phyloP scores from a whole-genome alignment of 768 basidiomycete genomes.

The Exidia glandulosa region DNA sequence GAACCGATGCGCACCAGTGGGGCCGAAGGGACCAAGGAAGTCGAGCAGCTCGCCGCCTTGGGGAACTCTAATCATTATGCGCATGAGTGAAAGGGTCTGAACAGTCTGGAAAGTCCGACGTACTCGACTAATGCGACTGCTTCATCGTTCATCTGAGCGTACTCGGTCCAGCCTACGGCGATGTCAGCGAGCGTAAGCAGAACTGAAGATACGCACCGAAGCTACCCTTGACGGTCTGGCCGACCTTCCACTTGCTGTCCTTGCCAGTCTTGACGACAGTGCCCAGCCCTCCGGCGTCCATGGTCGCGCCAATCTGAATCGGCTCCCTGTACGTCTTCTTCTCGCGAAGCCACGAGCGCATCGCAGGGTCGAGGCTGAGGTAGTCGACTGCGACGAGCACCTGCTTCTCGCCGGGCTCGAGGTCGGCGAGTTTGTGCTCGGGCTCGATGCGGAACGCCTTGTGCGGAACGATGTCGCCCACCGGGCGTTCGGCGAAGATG shows the following conservation, averaged over 20 bases:
- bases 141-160: slow-evolving; percentile 47
- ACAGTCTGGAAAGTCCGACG: slow-evolving; percentile 12
- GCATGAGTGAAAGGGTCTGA: background rate
- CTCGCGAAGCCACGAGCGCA: slow-evolving; percentile 75
- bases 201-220: slow-evolving; percentile 36
- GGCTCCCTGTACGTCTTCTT: slow-evolving; percentile 63
- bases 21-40: slow-evolving; percentile 68
- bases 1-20: slow-evolving; percentile 39
- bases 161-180: slow-evolving; percentile 65
- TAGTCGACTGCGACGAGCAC: slow-evolving; percentile 72
- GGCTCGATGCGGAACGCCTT: slow-evolving; percentile 55
- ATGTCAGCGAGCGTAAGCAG: background rate
- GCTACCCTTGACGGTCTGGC: slow-evolving; percentile 55
- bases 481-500: slow-evolving; percentile 68
- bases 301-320: slow-evolving; percentile 60
- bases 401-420: slow-evolving; percentile 27
- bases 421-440: background rate
- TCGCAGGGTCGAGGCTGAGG: slow-evolving; percentile 77
- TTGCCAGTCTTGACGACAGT: slow-evolving; percentile 45
- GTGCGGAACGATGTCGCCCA: slow-evolving; percentile 46
- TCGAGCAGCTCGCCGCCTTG: slow-evolving; percentile 59
- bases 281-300: slow-evolving; percentile 63
- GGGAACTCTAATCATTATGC: slow-evolving; percentile 32
- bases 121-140: slow-evolving; percentile 44
- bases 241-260: slow-evolving; percentile 43